Conservation (phyloP, 1,284 basidiomycete genomes). For the Neolentinus lepideus region DNA sequence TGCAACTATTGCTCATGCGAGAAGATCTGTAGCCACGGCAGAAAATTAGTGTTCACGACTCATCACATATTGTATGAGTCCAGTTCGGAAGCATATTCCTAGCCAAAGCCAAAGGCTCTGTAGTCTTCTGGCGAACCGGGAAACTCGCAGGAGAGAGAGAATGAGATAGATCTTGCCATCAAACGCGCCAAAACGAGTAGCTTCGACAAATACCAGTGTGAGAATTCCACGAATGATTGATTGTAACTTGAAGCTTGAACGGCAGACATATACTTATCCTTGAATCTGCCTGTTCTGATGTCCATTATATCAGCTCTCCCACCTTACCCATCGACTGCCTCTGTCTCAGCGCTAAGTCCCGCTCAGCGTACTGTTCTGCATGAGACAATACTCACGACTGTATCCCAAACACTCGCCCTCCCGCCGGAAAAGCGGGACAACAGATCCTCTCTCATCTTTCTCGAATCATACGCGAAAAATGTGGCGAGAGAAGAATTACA, state of each 20-base stretch:
- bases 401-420: neutral
- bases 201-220: neutral
- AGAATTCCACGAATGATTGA: neutral
- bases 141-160: too few species aligned
- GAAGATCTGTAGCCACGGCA: too few species aligned
- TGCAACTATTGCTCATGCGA: too few species aligned
- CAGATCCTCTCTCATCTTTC: neutral
- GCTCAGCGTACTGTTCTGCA: neutral
- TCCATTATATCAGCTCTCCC: neutral
- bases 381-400: neutral
- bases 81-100: too few species aligned
- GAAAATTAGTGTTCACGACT: too few species aligned
- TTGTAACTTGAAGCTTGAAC: too few species aligned
- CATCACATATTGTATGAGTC: too few species aligned
- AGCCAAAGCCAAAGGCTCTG: too few species aligned
- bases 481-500: neutral
- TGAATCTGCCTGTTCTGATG: neutral
- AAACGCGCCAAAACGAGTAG: too few species aligned
- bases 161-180: too few species aligned
- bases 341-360: neutral
- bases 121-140: too few species aligned
- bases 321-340: neutral
- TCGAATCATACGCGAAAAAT: slow-evolving; percentile 1
- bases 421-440: neutral
- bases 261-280: too few species aligned